Evolutionary conservation across 352 stramenopile species (phyloP), one percentile per base, ranked within the genome.

Genomic region (Pythium sp.): DNA sequence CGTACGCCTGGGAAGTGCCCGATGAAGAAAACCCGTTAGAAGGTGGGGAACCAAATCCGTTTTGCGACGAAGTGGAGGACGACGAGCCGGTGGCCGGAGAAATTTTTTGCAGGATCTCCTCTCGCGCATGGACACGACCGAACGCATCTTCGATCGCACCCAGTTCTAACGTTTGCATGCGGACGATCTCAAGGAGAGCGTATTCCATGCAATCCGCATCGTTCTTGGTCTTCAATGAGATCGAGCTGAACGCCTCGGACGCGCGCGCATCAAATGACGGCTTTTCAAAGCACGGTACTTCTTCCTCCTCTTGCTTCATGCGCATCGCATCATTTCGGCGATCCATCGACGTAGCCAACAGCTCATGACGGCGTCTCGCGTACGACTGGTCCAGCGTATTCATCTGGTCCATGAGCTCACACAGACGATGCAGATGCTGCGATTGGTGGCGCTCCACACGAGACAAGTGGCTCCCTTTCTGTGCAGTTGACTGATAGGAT

Each of bases 141-240:
- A 93, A 95, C 5, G 81, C 79, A 57, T 91, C 82, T 65, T 95
- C 87, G 43, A 95, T 90, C 14, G 80, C 82, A 2, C 82, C 84
- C 14, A 95, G 62, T 30, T 93, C 79, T 24, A 93, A 72, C 55
- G 81, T 91, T 71, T 93, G 85, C 87, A 93, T 95, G 59, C 87
- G 84, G 9, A 91, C 82, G 55, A 90, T 74, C 64, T 95, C 87
- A 22, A 92, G 67, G 41, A 93, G 64, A 15, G 87, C 87, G 58
- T 93, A 93, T 67, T 95, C 87, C 77, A 90, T 92, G 58, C 85
- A 91, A 64, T 93, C 83, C 9, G 85, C 85, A 43, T 91, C 79
- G 55, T 90, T 89, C 61, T 86, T 89, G 0, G 84, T 89, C 49
- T 78, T 74, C 2, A 91, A 61, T 43, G 85, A 91, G n/a, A 93